Evolutionary conservation across 306 rosid genomes (phyloP), one percentile per base, ranked within the genome.

Genomic region (Calophaca sinica): DNA sequence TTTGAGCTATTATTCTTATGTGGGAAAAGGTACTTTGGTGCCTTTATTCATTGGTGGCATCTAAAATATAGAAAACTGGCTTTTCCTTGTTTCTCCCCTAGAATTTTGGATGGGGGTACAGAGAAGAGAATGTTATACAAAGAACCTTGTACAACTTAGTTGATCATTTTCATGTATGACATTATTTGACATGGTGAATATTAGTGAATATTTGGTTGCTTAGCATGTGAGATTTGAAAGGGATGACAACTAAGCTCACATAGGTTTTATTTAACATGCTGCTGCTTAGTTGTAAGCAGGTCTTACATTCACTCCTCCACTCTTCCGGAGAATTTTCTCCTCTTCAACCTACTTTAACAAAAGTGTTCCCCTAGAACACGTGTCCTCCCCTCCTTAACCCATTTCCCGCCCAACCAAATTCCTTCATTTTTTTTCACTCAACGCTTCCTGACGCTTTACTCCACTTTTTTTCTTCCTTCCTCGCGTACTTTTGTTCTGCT

Each of bases 241-340:
- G 58, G 79, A 26, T 64, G 77, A 20, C 32, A 33, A 72, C 4
- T 12, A 49, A 74, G 44, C 48, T 38, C 46, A 42, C 55, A 2
- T 60, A 58, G 77, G 70, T 36, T 62, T 68, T 50, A 52, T 74
- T 59, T 73, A 77, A 53, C 68, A 35, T 64, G 73, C 36, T 83
- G 57, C 46, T 73, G 60, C 75, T 57, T 78, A 60, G 62, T 81
- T 54, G 63, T 52, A 73, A 68, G 78, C 80, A 63, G 85, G 85
- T 76, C 80, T 60, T 63, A 39, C 50, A 5, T 68, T 55, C 66
- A 57, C 2, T 57, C 60, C 51, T 79, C 36, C 83, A 72, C 79
- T 59, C 81, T 62, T 72, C 74, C 9, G 60, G 80, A 67, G 65
- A 63, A 68, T 50, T 58, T 55, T 55, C 62, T 74, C 64, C 78